A percentile compares a stretch with the other conserved stretches of the same genome.
Conservation (phyloP, 164 flowering plant species). For the Nymphaea thermarum region DNA sequence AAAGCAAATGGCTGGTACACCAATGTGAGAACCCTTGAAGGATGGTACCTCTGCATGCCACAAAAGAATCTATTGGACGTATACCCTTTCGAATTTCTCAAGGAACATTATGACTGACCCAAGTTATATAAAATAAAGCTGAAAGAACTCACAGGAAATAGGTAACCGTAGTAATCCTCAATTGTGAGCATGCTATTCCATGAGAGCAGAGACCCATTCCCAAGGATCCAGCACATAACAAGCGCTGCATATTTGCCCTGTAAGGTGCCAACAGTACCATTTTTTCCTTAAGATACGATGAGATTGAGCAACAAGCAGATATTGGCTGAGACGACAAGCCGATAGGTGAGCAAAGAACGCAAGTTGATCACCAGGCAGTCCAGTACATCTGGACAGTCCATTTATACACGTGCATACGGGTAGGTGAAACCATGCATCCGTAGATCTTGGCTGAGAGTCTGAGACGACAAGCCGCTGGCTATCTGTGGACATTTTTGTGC, state of each 20-base stretch:
- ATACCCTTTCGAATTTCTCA: neutral
- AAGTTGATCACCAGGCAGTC: too few species aligned
- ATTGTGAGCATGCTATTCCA: slow-evolving; percentile 51
- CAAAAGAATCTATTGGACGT: neutral
- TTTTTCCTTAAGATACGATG: neutral
- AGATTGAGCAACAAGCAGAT: neutral
- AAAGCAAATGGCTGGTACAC: slow-evolving; percentile 73
- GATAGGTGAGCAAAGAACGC: too few species aligned
- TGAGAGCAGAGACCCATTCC: slow-evolving; percentile 33
- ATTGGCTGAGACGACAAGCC: too few species aligned
- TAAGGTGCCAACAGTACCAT: neutral
- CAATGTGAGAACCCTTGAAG: slow-evolving; percentile 66
- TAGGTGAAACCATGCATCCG: too few species aligned
- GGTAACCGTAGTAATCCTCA: slow-evolving; percentile 19
- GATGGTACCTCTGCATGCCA: slow-evolving; percentile 50
- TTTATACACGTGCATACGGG: too few species aligned
- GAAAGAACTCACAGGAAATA: slow-evolving; percentile 17
- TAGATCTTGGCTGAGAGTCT: too few species aligned
- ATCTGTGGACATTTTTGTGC: too few species aligned
- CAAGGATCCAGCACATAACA: slow-evolving; percentile 42
- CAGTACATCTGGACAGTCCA: too few species aligned
- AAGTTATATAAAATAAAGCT: neutral
- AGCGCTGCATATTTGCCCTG: slow-evolving; percentile 32
- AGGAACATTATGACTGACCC: neutral
- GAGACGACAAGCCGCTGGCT: too few species aligned